Evolutionary conservation across 805 yeast genomes (phyloP).

Genomic region (Nadsonia fulvescens): DNA sequence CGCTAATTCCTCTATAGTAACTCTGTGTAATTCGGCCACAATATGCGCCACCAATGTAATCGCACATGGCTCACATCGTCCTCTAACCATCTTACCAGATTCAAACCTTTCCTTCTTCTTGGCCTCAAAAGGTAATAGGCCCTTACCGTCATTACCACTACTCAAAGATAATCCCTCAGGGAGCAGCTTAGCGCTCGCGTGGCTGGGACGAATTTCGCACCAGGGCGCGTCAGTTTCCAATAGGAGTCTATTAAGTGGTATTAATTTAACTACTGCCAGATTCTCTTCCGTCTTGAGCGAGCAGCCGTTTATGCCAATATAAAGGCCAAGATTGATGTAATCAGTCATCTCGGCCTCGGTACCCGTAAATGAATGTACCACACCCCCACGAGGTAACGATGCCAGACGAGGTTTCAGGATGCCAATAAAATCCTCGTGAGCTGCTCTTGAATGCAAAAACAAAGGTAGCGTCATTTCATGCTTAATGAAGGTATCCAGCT

Average conservation of each 20-base stretch:
- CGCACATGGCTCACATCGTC: constrained; percentile 84
- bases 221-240: constrained; percentile 97
- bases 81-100: constrained; percentile 37
- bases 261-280: constrained; percentile 37
- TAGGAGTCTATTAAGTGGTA: constrained; percentile 59
- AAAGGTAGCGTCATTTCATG: constrained; percentile 44
- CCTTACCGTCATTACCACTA: constrained; percentile 13
- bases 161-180: too few species aligned
- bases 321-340: constrained; percentile 41
- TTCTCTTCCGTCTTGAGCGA: constrained; percentile 68
- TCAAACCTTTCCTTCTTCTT: constrained; percentile 46
- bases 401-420: constrained; percentile 44
- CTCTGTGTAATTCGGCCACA: constrained; percentile 31
- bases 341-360: constrained; percentile 40
- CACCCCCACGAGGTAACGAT: constrained; percentile 36
- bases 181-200: constrained; percentile 42
- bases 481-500: constrained; percentile 46
- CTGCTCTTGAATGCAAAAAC: constrained; percentile 79
- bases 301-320: constrained; percentile 82
- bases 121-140: constrained; percentile 35
- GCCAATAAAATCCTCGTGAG: constrained; percentile 58
- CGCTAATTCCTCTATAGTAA: constrained; percentile 27
- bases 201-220: constrained; percentile 85
- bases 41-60: constrained; percentile 66
- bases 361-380: constrained; percentile 93